These are phyloP conservation scores for Claviceps monticola DNA, from an alignment of 2,329 filamentous ascomycete species.

Conservation along the genomic window DNA sequence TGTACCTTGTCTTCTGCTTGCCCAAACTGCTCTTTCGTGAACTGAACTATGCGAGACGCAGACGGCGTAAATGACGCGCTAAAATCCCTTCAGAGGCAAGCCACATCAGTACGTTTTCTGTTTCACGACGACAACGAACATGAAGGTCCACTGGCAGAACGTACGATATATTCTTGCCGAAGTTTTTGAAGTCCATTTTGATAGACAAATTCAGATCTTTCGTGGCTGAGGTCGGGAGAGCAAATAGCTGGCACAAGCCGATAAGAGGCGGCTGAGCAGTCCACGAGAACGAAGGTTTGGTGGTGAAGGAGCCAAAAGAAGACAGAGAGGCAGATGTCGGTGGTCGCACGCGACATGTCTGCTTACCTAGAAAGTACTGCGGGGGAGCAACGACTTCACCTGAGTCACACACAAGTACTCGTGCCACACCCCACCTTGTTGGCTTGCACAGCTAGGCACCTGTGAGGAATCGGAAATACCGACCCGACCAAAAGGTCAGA, in stretches of 20 bases:
- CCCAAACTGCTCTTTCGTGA: constrained; percentile 94
- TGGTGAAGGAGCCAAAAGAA: neutral
- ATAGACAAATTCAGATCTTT: neutral
- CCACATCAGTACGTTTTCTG: constrained; percentile 9
- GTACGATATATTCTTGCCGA: constrained; percentile 43
- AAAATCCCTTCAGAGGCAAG: constrained; percentile 30
- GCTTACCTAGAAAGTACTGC: too few relatives aligned
- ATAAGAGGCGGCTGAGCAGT: neutral
- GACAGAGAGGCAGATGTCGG: too few relatives aligned
- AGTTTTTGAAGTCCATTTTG: constrained; percentile 45
- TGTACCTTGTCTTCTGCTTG: constrained; percentile 82
- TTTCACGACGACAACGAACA: neutral
- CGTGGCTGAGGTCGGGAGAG: neutral
- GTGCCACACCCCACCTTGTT: too few relatives aligned
- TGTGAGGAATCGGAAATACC: too few relatives aligned
- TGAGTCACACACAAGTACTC: too few relatives aligned
- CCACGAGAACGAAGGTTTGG: neutral
- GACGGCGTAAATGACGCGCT: constrained; percentile 84
- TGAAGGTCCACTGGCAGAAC: constrained; percentile 10
- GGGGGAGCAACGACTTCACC: too few relatives aligned
- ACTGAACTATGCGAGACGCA: constrained; percentile 87
- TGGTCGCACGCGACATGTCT: too few relatives aligned
- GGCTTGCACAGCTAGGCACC: too few relatives aligned
- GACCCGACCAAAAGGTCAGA: too few relatives aligned
- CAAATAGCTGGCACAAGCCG: neutral